These are phyloP conservation scores for Erigeron philadelphicus DNA, from an alignment of 140 eudicot species.

Conservation along the genomic window DNA sequence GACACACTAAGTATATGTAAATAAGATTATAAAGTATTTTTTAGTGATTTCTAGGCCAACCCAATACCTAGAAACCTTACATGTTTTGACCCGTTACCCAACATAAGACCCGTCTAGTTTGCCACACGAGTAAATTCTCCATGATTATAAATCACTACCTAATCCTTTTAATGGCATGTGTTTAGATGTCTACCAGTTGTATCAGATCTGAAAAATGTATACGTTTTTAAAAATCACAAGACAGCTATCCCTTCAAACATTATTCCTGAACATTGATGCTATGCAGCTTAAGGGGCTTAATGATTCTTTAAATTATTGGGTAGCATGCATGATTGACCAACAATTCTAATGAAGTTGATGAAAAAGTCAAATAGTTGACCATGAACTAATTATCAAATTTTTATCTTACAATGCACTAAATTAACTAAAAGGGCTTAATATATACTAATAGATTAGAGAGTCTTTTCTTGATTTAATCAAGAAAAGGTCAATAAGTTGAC, in stretches of 20 bases:
- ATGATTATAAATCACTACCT: slow-evolving; percentile 19
- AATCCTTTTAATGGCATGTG: slow-evolving; percentile 28
- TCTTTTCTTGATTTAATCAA: not conserved
- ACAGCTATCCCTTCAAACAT: slow-evolving; percentile 7
- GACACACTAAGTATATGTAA: not conserved
- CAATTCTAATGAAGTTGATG: slow-evolving; percentile 23
- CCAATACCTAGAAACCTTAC: not conserved
- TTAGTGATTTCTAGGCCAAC: not conserved
- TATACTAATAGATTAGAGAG: not conserved
- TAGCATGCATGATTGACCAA: slow-evolving; percentile 27
- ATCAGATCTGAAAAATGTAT: slow-evolving; percentile 9
- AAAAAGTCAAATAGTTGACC: slow-evolving; percentile 26
- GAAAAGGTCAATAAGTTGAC: slow-evolving; percentile 18
- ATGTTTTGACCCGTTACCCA: not conserved
- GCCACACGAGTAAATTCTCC: not conserved
- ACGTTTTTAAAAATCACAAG: slow-evolving; percentile 9
- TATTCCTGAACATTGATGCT: slow-evolving; percentile 17
- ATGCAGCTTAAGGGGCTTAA: slow-evolving; percentile 21
- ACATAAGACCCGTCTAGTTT: not conserved
- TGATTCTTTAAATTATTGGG: slow-evolving; percentile 20
- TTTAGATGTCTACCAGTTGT: slow-evolving; percentile 24
- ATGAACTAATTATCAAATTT: slow-evolving; percentile 7
- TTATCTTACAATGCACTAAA: slow-evolving; percentile 7
- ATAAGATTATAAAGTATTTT: not conserved
- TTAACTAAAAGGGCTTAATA: slow-evolving; percentile 2